These are phyloP conservation scores for Gynochthodes officinalis DNA, from an alignment of 257 asterid genomes.

Conservation along the genomic window DNA sequence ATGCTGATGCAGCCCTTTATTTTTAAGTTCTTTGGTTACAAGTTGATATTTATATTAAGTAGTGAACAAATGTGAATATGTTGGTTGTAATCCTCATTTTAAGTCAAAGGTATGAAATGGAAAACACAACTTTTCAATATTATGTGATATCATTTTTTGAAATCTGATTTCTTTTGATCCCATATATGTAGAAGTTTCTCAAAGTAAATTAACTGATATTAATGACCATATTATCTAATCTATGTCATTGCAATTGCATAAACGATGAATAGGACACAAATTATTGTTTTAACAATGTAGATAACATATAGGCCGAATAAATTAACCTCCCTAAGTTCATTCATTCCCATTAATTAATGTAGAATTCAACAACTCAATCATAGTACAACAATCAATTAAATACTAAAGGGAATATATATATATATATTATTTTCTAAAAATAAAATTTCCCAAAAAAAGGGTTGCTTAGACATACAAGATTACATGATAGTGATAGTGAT, in stretches of 20 bases:
- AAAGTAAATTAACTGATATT: not conserved
- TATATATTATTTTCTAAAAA: too few species aligned
- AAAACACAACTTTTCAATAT: not conserved
- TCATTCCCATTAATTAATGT: not conserved
- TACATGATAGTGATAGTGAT: too few species aligned
- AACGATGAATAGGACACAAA: too few species aligned
- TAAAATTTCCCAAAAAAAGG: too few species aligned
- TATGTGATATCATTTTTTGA: not conserved
- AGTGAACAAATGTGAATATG: constrained; percentile 14
- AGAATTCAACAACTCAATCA: not conserved
- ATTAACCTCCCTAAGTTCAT: too few species aligned
- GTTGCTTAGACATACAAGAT: too few species aligned
- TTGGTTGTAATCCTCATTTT: not conserved
- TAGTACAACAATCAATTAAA: not conserved
- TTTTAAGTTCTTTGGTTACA: too few species aligned
- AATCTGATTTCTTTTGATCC: not conserved
- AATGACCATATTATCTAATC: too few species aligned
- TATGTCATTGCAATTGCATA: too few species aligned
- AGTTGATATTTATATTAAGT: not conserved
- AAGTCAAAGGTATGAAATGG: not conserved
- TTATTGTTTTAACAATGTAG: too few species aligned
- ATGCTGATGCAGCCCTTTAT: not conserved
- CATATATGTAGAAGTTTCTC: not conserved
- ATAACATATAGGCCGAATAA: too few species aligned
- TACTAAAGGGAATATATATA: too few species aligned